Evolutionary conservation across 805 yeast genomes (phyloP).

Genomic region (Teunomyces funiuensis): DNA sequence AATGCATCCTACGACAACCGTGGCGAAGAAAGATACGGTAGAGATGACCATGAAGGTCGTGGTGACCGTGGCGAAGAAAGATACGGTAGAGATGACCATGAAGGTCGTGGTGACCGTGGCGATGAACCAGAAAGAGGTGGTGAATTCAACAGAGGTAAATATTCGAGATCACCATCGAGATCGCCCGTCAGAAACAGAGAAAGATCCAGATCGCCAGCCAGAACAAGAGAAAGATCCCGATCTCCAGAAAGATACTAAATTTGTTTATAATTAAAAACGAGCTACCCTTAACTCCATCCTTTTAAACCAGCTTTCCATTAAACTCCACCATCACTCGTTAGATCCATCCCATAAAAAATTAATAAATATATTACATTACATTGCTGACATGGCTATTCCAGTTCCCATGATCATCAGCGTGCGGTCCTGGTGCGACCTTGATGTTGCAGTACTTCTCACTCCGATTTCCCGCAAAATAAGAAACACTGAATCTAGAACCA

Average conservation of each 20-base stretch:
- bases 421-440: not conserved
- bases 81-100: slow-evolving; percentile 11
- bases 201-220: slow-evolving; percentile 8
- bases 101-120: slow-evolving; percentile 3
- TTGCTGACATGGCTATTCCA: too few relatives aligned
- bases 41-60: slow-evolving; percentile 8
- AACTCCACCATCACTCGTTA: not conserved
- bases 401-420: not conserved
- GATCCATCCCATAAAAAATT: not conserved
- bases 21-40: slow-evolving; percentile 12
- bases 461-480: slow-evolving; percentile 33
- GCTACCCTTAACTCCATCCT: not conserved
- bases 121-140: slow-evolving; percentile 5
- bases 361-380: slow-evolving; percentile 1
- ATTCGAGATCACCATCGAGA: slow-evolving; percentile 40
- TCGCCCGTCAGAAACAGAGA: slow-evolving; percentile 18
- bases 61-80: slow-evolving; percentile 5
- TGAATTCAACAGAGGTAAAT: slow-evolving; percentile 27
- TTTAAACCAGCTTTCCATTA: not conserved
- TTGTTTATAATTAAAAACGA: not conserved
- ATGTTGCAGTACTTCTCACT: slow-evolving; percentile 22
- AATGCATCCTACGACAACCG: slow-evolving; percentile 17
- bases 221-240: slow-evolving; percentile 16
- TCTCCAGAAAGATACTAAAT: slow-evolving; percentile 23
- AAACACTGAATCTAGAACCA: slow-evolving; percentile 32